Conservation (phyloP, 2,329 filamentous ascomycete species). For the Capronia coronata region DNA sequence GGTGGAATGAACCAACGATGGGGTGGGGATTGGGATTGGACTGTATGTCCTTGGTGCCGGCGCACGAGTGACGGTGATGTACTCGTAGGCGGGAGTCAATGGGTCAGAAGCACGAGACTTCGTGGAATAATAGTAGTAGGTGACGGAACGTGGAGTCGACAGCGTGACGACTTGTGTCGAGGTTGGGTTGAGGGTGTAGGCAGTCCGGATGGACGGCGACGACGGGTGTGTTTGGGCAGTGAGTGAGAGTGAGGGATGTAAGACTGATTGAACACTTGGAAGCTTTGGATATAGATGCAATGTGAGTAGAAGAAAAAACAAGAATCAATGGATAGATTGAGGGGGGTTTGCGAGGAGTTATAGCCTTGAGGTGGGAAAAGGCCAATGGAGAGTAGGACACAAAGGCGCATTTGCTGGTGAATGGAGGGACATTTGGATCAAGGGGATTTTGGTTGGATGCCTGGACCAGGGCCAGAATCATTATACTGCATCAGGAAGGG, state of each 20-base stretch:
- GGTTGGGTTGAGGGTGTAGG: not conserved
- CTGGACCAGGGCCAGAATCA: conserved; percentile 6
- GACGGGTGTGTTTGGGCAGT: not conserved
- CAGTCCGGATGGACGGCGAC: conserved; percentile 18
- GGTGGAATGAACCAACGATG: conserved; percentile 20
- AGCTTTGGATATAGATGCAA: not conserved
- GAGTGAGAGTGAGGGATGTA: not conserved
- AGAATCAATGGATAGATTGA: conserved; percentile 7
- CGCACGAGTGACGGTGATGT: conserved; percentile 22
- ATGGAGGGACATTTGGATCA: conserved; percentile 11
- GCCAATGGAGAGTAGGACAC: conserved; percentile 19
- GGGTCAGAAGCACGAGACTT: conserved; percentile 10
- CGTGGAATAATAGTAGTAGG: conserved; percentile 26
- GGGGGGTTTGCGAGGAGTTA: conserved; percentile 16
- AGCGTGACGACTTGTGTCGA: conserved; percentile 18
- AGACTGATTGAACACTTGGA: conserved; percentile 2
- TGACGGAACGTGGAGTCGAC: conserved; percentile 26
- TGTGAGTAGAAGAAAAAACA: conserved; percentile 1
- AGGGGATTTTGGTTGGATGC: conserved; percentile 22
- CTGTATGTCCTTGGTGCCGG: conserved; percentile 9
- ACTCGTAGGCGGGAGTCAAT: conserved; percentile 15
- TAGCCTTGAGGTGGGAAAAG: conserved; percentile 16
- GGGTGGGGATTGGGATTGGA: conserved; percentile 15
- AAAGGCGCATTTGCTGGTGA: conserved; percentile 4
- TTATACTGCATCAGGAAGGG: not conserved